Evolutionary conservation across 2,329 filamentous ascomycete genomes (phyloP).

Genomic region (Xylariaceae sp.): DNA sequence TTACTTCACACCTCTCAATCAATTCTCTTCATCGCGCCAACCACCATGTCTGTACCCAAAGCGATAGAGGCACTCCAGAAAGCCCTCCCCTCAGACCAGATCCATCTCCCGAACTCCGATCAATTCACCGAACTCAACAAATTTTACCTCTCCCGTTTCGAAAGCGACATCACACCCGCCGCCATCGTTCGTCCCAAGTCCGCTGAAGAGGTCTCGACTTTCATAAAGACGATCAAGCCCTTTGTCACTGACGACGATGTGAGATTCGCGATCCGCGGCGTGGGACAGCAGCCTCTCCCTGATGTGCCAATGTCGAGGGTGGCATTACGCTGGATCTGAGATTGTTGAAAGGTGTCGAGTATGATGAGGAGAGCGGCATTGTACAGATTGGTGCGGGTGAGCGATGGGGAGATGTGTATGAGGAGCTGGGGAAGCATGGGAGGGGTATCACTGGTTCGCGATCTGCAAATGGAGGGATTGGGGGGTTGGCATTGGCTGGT

Average conservation of each 20-base stretch:
- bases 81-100: background rate
- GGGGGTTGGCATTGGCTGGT: slow-evolving; percentile 1
- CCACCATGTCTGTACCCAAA: no score
- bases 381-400: slow-evolving; percentile 12
- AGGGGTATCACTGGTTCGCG: slow-evolving; percentile 9
- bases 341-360: slow-evolving; percentile 7
- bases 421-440: slow-evolving; percentile 8
- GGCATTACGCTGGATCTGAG: slow-evolving; percentile 6
- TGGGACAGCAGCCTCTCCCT: slow-evolving; percentile 9
- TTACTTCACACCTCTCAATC: no score
- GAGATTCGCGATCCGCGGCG: slow-evolving; percentile 7
- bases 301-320: slow-evolving; percentile 7
- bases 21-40: no score
- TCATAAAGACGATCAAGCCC: slow-evolving; percentile 4
- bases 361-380: background rate
- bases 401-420: slow-evolving; percentile 13
- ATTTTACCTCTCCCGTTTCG: slow-evolving; percentile 1
- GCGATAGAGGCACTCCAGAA: background rate
- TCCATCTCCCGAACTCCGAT: background rate
- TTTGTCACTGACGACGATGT: slow-evolving; percentile 2
- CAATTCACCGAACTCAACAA: slow-evolving; percentile 1
- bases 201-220: slow-evolving; percentile 4
- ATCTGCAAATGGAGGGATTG: slow-evolving; percentile 7
- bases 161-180: slow-evolving; percentile 3
- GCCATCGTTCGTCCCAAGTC: slow-evolving; percentile 1